These are phyloP conservation scores for Agrocybe pediades DNA, from an alignment of 768 basidiomycete genomes.

Conservation along the genomic window DNA sequence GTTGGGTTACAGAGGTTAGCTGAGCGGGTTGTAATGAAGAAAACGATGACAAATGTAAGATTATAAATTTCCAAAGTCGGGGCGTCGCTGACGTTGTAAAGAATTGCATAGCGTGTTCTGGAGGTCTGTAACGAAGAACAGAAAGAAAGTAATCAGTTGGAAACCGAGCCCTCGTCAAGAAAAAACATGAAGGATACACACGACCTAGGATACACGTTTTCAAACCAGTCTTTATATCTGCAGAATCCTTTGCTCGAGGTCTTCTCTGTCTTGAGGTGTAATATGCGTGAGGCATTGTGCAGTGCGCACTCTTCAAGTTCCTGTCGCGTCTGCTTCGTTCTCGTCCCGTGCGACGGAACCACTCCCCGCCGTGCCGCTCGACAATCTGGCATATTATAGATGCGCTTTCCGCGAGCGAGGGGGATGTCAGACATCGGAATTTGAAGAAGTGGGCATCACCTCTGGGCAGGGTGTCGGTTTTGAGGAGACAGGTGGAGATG, in stretches of 20 bases:
- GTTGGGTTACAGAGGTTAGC: neutral
- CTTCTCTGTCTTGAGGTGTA: no score
- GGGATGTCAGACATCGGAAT: slow-evolving; percentile 70
- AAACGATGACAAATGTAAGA: slow-evolving; percentile 11
- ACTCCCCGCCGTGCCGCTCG: slow-evolving; percentile 65
- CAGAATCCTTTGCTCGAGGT: slow-evolving; percentile 20
- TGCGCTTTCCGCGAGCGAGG: slow-evolving; percentile 59
- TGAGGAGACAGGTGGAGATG: slow-evolving; percentile 33
- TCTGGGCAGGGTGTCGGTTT: slow-evolving; percentile 68
- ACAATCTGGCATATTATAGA: slow-evolving; percentile 58
- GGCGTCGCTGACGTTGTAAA: slow-evolving; percentile 37
- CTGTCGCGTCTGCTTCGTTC: slow-evolving; percentile 66
- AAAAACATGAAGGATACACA: neutral
- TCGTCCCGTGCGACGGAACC: slow-evolving; percentile 62
- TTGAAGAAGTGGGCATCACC: no score
- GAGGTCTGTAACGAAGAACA: slow-evolving; percentile 15
- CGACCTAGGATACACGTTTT: slow-evolving; percentile 11
- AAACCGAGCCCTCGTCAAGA: no score
- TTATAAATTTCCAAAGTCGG: slow-evolving; percentile 44
- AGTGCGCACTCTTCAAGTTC: no score
- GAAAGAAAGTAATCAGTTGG: neutral
- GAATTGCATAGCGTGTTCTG: slow-evolving; percentile 33
- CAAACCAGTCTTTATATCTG: slow-evolving; percentile 7
- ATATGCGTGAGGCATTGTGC: no score
- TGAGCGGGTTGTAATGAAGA: neutral